Evolutionary conservation across 495 filamentous ascomycete genomes (phyloP), one percentile per base, ranked within the genome.

Genomic region (Neurospora tetrasperma): DNA sequence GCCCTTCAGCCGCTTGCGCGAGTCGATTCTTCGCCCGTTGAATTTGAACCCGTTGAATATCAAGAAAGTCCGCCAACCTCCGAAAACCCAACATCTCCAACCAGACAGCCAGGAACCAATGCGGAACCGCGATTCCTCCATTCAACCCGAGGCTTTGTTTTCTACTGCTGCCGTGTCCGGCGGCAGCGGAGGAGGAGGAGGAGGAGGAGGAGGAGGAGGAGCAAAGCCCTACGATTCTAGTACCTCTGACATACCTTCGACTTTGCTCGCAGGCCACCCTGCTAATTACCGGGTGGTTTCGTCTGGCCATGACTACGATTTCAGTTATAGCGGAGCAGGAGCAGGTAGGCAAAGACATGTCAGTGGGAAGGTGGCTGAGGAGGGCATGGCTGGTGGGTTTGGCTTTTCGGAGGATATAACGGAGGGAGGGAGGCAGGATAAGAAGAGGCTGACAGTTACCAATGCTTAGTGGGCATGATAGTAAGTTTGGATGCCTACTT

Each of bases 331-430:
- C 31, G 54, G 54, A 66, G 54, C 14, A 43, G 71, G 71, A 23
- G 48, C 23, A 43, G 71, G 71, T 18, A 82, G 75, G 71, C 82
- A 81, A 69, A 85, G 94, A 70, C 90, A 93, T 76, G 93, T 95
- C 11, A 96, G 93, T 76, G 94, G 93, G 4, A 93, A 93, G 81
- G 83, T 93, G 68, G 94, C 90, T 2, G 94, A 97, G 81, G 94
- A 97, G 81, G 94, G 94, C 1, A 84, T 90, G 48, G 88, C 87
- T 4, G 85, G 85, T 38, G 46, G 68, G 14, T 66, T 66, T 38
- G 46, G 54, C 6, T 35, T 66, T 59, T 59, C 48, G 20, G 48
- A 27, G 20, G 48, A 59, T 59, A 27, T 59, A 27, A 27, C 16
- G 8, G 23, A 39, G 43, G 27, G 16, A 38, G 43, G 11, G 11